Percentiles rank a stretch among this genome's conserved stretches.
Conservation (phyloP, 495 filamentous ascomycete species). For the Aspergillus avenaceus region DNA sequence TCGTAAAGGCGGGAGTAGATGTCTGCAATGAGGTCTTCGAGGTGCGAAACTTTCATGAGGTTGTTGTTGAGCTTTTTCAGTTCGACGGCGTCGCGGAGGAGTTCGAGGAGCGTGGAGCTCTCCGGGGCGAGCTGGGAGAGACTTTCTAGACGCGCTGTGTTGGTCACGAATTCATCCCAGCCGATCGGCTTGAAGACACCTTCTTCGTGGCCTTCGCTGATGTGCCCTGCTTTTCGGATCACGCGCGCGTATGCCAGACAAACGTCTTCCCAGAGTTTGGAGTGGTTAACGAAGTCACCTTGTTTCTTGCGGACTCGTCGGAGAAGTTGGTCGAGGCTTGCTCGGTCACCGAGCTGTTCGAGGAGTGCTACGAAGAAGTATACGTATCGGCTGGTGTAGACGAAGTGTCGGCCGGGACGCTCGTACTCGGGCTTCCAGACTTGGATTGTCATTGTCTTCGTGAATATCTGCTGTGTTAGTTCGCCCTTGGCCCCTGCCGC, state of each 20-base stretch:
- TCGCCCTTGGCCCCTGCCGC: constrained; percentile 68
- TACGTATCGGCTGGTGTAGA: constrained; percentile 89
- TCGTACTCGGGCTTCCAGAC: constrained; percentile 96
- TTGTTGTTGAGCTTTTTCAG: constrained; percentile 86
- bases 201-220: constrained; percentile 67
- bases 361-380: constrained; percentile 74
- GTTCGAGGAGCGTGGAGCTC: constrained; percentile 51
- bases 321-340: constrained; percentile 74
- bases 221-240: constrained; percentile 62
- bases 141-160: constrained; percentile 50
- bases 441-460: constrained; percentile 89
- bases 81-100: constrained; percentile 80
- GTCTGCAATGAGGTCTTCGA: constrained; percentile 89
- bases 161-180: constrained; percentile 74
- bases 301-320: constrained; percentile 78
- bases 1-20: constrained; percentile 78
- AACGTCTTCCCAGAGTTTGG: constrained; percentile 77
- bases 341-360: constrained; percentile 68
- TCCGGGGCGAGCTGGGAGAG: constrained; percentile 42
- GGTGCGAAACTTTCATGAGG: constrained; percentile 75
- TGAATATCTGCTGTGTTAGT: constrained; percentile 83
- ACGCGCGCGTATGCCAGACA: constrained; percentile 70
- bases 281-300: constrained; percentile 80
- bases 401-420: constrained; percentile 85
- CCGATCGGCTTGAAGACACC: constrained; percentile 73